Evolutionary conservation across 140 eudicot genomes (phyloP), one percentile per base, ranked within the genome.

Genomic region (Ambrosia hybrid): DNA sequence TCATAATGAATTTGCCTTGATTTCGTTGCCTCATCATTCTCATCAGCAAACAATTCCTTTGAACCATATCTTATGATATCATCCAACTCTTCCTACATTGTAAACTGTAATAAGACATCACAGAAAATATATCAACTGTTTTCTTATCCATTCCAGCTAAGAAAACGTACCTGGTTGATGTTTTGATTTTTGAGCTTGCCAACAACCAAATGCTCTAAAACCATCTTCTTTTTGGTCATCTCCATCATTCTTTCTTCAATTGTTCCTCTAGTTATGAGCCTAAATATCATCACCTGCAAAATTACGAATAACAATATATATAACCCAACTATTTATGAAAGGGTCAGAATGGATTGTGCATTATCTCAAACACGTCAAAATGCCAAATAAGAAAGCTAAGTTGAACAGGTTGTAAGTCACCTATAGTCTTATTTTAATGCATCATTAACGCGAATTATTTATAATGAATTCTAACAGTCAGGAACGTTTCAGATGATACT

Each of bases 221-320:
- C 96, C 99, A 95, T 95, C 80, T 95, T 94, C 81, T 90, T 95
- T 82, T 95, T 95, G 7, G 99, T 95, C 97, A 95, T 79, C 76
- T 95, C 92, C 99, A 95, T 95, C 99, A 95, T 95, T 71, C 97
- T 88, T 85, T 95, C 99, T 77, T 95, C 99, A 77, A 95, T 91
- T 72, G 99, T 84, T 82, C 97, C 99, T 78, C 99, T 81, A 60
- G 96, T 83, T 76, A 95, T 73, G 49, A 95, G 99, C 75, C 99
- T 91, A 82, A 84, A 95, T 64, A 95, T 95, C 99, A 95, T 91
- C 21, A 95, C 99, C 99, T 95, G 83, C 67, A 77, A 69, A 13
- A 34, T 17, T 14, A 15, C 57, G 68, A 59, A 68, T 48, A 63
- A 14, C 38, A 39, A 37, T 48, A 73, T 65, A 30, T 30, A 30